Conservation (phyloP, 2,329 filamentous ascomycete genomes). For the Aspergillus sclerotialis region DNA sequence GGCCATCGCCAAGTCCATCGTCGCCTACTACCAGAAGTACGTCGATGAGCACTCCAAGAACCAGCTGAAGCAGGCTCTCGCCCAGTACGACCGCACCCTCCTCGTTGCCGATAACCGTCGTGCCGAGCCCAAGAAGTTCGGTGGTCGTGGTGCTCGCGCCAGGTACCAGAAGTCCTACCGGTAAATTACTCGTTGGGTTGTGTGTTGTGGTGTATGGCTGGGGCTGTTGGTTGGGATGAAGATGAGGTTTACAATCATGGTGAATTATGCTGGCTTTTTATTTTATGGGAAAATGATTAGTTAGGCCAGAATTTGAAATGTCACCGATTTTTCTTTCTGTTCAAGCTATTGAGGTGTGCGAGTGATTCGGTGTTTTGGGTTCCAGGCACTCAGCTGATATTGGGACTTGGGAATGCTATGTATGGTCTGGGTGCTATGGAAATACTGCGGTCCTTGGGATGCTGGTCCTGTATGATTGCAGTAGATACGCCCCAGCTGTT, state of each 20-base stretch:
- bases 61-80: constrained; percentile 93
- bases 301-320: constrained; percentile 25
- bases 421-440: too few species aligned
- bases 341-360: constrained; percentile 1
- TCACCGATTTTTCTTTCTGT: constrained; percentile 20
- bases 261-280: constrained; percentile 22
- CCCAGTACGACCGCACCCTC: constrained; percentile 92
- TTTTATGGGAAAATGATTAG: constrained; percentile 23
- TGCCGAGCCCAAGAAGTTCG: constrained; percentile 96
- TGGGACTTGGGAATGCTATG: too few species aligned
- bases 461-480: too few species aligned
- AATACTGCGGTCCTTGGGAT: too few species aligned
- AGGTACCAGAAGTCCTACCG: constrained; percentile 99
- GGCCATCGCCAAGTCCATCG: constrained; percentile 95
- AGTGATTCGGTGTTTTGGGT: neutral
- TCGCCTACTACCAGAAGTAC: constrained; percentile 99
- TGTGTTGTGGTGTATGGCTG: constrained; percentile 13
- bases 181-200: constrained; percentile 49
- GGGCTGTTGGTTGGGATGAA: constrained; percentile 16
- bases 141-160: constrained; percentile 79
- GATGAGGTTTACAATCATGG: too few species aligned
- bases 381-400: too few species aligned
- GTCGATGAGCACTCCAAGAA: constrained; percentile 99
- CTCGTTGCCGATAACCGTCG: constrained; percentile 99
- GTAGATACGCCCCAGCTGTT: too few species aligned